Evolutionary conservation across 2,329 filamentous ascomycete genomes (phyloP).

Genomic region (Diaporthe aspalathi): DNA sequence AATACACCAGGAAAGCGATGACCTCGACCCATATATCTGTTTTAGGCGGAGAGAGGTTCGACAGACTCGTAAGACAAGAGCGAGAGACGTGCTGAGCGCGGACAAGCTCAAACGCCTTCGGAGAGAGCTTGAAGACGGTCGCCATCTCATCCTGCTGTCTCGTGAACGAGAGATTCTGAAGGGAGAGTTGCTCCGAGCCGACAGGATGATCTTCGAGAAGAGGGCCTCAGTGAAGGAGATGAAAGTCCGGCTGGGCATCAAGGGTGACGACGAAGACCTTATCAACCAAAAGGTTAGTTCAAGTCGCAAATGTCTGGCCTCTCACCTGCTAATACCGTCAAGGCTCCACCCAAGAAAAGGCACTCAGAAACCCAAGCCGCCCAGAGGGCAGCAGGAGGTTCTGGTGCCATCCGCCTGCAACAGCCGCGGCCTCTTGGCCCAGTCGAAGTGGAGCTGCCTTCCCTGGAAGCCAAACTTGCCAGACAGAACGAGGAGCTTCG

Average conservation of each 20-base stretch:
- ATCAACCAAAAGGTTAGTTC: conserved; percentile 88
- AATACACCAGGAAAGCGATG: conserved; percentile 92
- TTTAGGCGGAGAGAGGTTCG: conserved; percentile 95
- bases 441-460: conserved; percentile 83
- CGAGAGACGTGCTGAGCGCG: conserved; percentile 90
- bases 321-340: conserved; percentile 23
- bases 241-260: conserved; percentile 90
- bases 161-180: conserved; percentile 84
- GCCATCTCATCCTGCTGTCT: conserved; percentile 81
- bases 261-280: conserved; percentile 91
- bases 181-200: conserved; percentile 79
- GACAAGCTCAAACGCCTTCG: conserved; percentile 94
- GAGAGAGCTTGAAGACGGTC: conserved; percentile 89
- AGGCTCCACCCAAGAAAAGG: conserved; percentile 33
- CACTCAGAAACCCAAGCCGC: conserved; percentile 67
- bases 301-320: not conserved
- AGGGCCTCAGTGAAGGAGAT: conserved; percentile 84
- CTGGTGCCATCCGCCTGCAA: conserved; percentile 54
- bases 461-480: conserved; percentile 79
- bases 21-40: conserved; percentile 97
- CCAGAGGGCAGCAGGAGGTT: conserved; percentile 39
- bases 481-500: conserved; percentile 86
- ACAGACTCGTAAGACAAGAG: conserved; percentile 93
- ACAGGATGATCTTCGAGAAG: conserved; percentile 85
- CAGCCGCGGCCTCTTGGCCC: conserved; percentile 59